Evolutionary conservation across 495 filamentous ascomycete genomes (phyloP), one percentile per base, ranked within the genome.

Genomic region (Aspergillus cristatus): DNA sequence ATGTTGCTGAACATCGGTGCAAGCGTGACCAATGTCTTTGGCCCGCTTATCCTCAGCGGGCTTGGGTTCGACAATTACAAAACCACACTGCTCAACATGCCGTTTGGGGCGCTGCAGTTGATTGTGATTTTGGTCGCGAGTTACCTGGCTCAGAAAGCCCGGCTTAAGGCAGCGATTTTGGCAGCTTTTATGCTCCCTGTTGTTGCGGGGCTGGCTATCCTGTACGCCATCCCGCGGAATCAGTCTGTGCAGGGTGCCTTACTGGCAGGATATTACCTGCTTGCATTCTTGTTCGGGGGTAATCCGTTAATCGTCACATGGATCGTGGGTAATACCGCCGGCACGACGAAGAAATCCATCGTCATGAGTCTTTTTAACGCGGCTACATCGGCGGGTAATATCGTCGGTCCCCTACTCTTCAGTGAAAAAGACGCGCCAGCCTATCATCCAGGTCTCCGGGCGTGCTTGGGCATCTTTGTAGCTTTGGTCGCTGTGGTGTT

Each of bases 1-100:
- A 55, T 82, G 13, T 65, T 76, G 18, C 69, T 76, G 32, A 81
- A 79, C 49, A 67, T 80, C 18, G 77, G 78, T 13, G 75, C 76
- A 2, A 65, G 64, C 28, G 75, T 81, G 7, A 73, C 73, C 31
- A 73, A 72, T 40, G 70, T 63, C 7, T 79, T 79, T 36, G 76
- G 75, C 0, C 75, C 78, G 0, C 54, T 81, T 14, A 79, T 82
- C 32, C 42, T 81, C n/a, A 57, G 48, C n/a, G 76, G 76, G 0
- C 55, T 81, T 0, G 72, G 73, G 4, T 78, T 72, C 34, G 68
- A 76, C 47, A 69, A 71, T 22, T 74, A 72, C 57, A 63, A 26
- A 3, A 75, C 75, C 0, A 67, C 57, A 15, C 50, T 73, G 5
- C 44, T 73, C 22, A 72, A 62, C 35, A 72, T 72, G 62, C 69